Base-by-base conservation (phyloP, 1,139 yeast genomes). In the Debaryomycetaceae sp. region DNA sequence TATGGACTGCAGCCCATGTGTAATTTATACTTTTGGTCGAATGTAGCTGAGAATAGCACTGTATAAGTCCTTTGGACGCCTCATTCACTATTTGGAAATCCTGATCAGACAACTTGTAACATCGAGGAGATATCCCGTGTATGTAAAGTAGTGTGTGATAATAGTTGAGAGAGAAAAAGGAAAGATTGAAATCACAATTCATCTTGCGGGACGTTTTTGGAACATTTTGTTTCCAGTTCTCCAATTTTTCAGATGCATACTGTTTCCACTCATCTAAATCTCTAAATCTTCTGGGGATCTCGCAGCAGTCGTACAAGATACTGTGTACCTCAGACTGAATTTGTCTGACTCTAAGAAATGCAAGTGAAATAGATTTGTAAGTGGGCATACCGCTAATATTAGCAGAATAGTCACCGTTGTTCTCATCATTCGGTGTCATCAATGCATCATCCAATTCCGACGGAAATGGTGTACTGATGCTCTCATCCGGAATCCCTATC, bases 1-100 rank as follows among this genome's bases (percentile, higher is more conserved):
- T 89, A 60, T 89, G 95, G 1, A 89, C 93, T 0, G 95, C 95
- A 1, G 91, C 93, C 97, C 97, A 90, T 0, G 97, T 88, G 63
- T 87, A 90, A 60, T 89, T 89, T 49, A 89, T 76, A 40, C 80
- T 72, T 53, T 79, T 80, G 33, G 74, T 74, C 20, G 68, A 63
- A 51, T 78, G 78, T 38, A 89, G 66, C 42, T 76, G 78, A 40
- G 76, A 68, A 60, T 87, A 90, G 38, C 82, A 76, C 39, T 73
- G 69, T 44, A 89, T 83, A 37, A 88, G 76, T 39, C 83, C 83
- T 52, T 77, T 78, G 1, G 95, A 80, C 1, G 91, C 79, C 27
- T 78, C 80, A 14, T 79, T 76, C n/a, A 87, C 80, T 39, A 76
- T 74, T 27, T 70, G 54, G 51, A 79, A 78, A 42, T 87, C 87